Evolutionary conservation across 352 stramenopile genomes (phyloP).

Genomic region (Phytophthora pisi): DNA sequence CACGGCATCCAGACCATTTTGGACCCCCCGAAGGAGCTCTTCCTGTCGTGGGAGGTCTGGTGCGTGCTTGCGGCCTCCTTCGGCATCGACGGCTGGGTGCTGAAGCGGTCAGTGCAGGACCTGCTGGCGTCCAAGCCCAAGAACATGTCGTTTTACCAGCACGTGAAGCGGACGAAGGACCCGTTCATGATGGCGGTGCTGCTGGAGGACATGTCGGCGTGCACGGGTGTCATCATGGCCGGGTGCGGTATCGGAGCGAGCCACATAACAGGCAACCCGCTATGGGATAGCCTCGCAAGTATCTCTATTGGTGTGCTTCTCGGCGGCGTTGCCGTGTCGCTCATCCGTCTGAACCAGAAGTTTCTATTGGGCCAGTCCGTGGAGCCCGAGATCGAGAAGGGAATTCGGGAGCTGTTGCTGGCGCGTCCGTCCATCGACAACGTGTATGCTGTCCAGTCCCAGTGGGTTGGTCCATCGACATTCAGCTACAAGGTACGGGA

Average conservation of each 20-base stretch:
- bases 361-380: conserved; percentile 97
- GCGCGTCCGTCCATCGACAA: conserved; percentile 93
- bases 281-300: conserved; percentile 96
- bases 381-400: conserved; percentile 91
- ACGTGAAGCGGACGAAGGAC: conserved; percentile 89
- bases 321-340: conserved; percentile 92
- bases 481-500: conserved; percentile 96
- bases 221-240: conserved; percentile 96
- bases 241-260: conserved; percentile 93
- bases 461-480: conserved; percentile 97
- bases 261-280: conserved; percentile 91
- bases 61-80: conserved; percentile 95
- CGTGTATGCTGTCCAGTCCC: conserved; percentile 95
- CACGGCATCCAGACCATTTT: conserved; percentile 91
- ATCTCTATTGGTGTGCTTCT: conserved; percentile 95
- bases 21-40: conserved; percentile 64
- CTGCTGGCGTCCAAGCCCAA: conserved; percentile 78
- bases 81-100: conserved; percentile 95
- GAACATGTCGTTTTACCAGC: conserved; percentile 68
- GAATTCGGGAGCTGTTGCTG: conserved; percentile 79
- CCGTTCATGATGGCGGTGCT: conserved; percentile 97
- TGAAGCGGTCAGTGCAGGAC: conserved; percentile 91
- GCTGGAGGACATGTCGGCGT: conserved; percentile 97
- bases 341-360: conserved; percentile 95
- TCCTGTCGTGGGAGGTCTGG: conserved; percentile 93